A percentile compares a stretch with the other conserved stretches of the same genome.
phyloP scores from a whole-genome alignment of 108 stramenopile species.

The Cylindrotheca fusiformis region DNA sequence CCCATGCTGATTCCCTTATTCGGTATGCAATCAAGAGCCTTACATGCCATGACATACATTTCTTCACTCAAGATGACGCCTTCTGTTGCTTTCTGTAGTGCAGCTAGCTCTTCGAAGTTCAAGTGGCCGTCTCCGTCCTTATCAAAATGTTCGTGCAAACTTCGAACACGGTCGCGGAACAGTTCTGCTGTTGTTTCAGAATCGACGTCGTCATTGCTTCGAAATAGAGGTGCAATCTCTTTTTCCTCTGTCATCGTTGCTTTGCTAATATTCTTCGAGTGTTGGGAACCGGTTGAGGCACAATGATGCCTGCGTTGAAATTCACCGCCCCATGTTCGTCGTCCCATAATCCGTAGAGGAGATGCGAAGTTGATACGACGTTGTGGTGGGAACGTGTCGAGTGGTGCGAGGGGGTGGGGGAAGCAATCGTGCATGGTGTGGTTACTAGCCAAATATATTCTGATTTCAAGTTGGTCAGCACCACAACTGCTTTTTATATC shows the following conservation, averaged over 20 bases:
- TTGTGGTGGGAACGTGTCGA: too few relatives aligned
- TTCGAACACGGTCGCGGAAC: conserved; percentile 33
- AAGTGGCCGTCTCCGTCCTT: conserved; percentile 42
- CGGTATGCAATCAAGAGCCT: conserved; percentile 38
- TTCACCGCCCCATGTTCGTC: too few relatives aligned
- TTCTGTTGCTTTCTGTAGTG: conserved; percentile 36
- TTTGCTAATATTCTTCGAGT: too few relatives aligned
- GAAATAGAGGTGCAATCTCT: conserved; percentile 9
- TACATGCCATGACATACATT: conserved; percentile 48
- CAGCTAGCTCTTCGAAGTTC: conserved; percentile 33
- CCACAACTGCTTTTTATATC: too few relatives aligned
- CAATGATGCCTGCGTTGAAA: too few relatives aligned
- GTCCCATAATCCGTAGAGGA: too few relatives aligned
- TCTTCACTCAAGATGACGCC: conserved; percentile 29
- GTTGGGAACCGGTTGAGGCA: too few relatives aligned
- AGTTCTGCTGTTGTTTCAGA: conserved; percentile 20
- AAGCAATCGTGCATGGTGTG: too few relatives aligned
- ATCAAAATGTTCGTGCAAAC: conserved; percentile 44
- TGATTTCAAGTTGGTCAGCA: too few relatives aligned
- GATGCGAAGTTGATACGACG: too few relatives aligned
- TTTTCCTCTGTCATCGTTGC: conserved; percentile 6
- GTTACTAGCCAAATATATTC: too few relatives aligned
- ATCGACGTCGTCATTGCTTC: conserved; percentile 13
- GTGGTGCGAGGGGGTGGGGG: too few relatives aligned
- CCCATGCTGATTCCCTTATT: conserved; percentile 33